These are phyloP conservation scores for Fraxinus anomala DNA, from an alignment of 257 asterid genomes.

Conservation along the genomic window DNA sequence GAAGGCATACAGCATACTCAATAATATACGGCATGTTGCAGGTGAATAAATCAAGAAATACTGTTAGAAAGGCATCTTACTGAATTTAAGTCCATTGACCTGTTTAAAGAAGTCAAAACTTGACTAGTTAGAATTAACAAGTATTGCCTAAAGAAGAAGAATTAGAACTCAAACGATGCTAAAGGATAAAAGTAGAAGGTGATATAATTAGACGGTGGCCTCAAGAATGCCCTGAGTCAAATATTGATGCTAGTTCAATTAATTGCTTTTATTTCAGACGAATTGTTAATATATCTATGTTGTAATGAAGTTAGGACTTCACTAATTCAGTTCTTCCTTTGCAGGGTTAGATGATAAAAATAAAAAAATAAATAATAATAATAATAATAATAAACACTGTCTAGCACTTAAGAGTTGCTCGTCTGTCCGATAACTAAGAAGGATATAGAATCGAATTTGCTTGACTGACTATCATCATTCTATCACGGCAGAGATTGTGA, in stretches of 20 bases:
- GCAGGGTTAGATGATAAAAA: too few species aligned
- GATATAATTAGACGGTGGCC: neutral
- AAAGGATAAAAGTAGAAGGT: neutral
- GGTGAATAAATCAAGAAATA: slow-evolving; percentile 83
- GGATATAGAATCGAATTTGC: neutral
- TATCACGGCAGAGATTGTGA: neutral
- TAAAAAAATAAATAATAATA: too few species aligned
- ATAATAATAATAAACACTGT: too few species aligned
- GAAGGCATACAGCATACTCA: slow-evolving; percentile 70
- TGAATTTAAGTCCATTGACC: slow-evolving; percentile 77
- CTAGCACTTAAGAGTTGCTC: too few species aligned
- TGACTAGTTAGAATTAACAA: slow-evolving; percentile 4
- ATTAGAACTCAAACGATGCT: neutral
- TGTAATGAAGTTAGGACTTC: too few species aligned
- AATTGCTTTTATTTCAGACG: neutral
- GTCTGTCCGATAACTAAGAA: neutral
- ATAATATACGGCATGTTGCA: slow-evolving; percentile 52
- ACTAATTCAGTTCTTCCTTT: too few species aligned
- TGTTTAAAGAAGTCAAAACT: slow-evolving; percentile 32
- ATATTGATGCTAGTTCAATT: neutral
- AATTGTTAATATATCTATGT: too few species aligned
- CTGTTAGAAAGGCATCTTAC: slow-evolving; percentile 81
- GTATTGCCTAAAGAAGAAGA: neutral
- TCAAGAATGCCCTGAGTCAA: neutral
- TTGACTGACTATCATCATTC: neutral